Conservation (phyloP, 352 stramenopile genomes). For the Phytophthora brassicae region DNA sequence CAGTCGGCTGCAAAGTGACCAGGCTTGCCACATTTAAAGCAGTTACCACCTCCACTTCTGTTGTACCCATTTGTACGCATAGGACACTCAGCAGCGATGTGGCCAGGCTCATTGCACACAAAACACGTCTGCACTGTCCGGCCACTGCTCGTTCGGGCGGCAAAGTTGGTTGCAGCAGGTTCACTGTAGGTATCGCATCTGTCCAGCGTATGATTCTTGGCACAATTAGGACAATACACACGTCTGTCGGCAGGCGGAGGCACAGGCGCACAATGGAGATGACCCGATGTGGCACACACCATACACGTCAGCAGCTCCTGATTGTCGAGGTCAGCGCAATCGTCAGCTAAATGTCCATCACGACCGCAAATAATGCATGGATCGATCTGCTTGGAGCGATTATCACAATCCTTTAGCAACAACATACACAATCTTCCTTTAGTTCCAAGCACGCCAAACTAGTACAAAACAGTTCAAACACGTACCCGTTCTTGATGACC, state of each 20-base stretch:
- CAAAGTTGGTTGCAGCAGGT: conserved; percentile 45
- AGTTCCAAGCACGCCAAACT: too few relatives aligned
- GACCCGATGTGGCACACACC: conserved; percentile 63
- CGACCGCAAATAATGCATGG: conserved; percentile 62
- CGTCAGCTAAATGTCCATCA: conserved; percentile 44
- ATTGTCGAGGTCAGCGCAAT: conserved; percentile 40
- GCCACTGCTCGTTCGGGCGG: conserved; percentile 35
- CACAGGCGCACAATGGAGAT: conserved; percentile 72
- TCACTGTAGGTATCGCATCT: conserved; percentile 49
- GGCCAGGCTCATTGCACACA: conserved; percentile 66
- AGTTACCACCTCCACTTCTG: conserved; percentile 42
- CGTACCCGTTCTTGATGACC: conserved; percentile 64
- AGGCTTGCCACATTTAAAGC: conserved; percentile 51
- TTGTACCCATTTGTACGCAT: conserved; percentile 41
- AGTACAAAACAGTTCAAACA: not conserved
- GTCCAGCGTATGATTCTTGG: conserved; percentile 55
- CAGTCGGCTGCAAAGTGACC: conserved; percentile 60
- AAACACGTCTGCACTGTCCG: conserved; percentile 73
- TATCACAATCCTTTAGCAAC: conserved; percentile 51
- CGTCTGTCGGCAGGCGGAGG: conserved; percentile 63
- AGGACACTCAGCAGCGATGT: conserved; percentile 73
- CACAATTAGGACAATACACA: conserved; percentile 73
- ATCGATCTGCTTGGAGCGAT: conserved; percentile 40
- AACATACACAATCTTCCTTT: not conserved
- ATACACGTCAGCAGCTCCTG: conserved; percentile 61